Percentiles rank a stretch among this genome's conserved stretches.
These are phyloP conservation scores for Colletotrichum sp. DNA, from an alignment of 2,329 filamentous ascomycete genomes.

Conservation along the genomic window DNA sequence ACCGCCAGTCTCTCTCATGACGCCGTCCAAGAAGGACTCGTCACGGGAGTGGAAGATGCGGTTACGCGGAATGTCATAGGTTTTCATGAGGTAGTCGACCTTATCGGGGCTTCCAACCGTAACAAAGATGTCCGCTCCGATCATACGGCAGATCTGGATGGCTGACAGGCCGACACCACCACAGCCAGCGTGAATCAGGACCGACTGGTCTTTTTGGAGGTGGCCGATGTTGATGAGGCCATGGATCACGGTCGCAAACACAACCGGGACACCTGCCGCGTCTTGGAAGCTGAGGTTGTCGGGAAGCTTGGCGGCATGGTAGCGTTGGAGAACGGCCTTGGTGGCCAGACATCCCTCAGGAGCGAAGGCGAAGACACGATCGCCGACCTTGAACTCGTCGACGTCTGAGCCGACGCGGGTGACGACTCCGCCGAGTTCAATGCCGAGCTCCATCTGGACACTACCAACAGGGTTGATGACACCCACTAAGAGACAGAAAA, in stretches of 20 bases:
- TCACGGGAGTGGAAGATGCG: constrained; percentile 32
- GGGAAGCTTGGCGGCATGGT: constrained; percentile 29
- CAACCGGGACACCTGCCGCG: constrained; percentile 32
- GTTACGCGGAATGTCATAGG: constrained; percentile 7
- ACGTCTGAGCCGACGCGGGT: constrained; percentile 23
- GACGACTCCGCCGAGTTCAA: constrained; percentile 28
- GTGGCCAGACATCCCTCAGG: background rate
- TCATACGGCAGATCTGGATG: background rate
- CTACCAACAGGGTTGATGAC: background rate
- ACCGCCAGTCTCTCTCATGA: constrained; percentile 26
- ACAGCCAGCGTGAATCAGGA: constrained; percentile 14
- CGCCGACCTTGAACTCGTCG: constrained; percentile 22
- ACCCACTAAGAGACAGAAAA: background rate
- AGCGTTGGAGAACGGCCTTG: background rate
- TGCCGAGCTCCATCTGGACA: background rate
- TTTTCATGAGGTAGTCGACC: constrained; percentile 25
- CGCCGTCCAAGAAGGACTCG: constrained; percentile 25
- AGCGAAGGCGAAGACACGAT: constrained; percentile 25
- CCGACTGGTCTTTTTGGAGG: constrained; percentile 25
- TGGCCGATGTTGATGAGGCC: constrained; percentile 19
- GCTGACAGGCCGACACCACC: background rate
- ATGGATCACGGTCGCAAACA: constrained; percentile 32
- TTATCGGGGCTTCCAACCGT: constrained; percentile 35
- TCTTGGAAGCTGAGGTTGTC: constrained; percentile 28
- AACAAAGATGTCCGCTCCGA: background rate